A percentile compares a stretch with the other conserved stretches of the same genome.
Conservation (phyloP, 768 basidiomycete genomes). For the Lentinula sp. region DNA sequence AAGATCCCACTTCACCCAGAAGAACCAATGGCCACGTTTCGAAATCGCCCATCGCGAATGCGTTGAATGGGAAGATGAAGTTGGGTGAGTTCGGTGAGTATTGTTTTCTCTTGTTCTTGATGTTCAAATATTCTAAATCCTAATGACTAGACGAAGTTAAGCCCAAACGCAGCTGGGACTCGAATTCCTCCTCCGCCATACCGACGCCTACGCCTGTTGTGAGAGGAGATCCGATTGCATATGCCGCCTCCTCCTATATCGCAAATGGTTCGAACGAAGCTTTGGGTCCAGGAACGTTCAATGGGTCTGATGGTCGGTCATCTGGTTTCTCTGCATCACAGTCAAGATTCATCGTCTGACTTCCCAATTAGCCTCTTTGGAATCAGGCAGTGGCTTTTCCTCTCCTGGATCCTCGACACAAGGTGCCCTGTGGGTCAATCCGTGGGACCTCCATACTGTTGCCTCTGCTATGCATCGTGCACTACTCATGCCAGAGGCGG, state of each 20-base stretch:
- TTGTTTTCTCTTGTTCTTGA: background rate
- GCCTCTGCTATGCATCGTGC: slow-evolving; percentile 88
- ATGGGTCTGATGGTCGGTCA: background rate
- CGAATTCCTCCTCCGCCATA: background rate
- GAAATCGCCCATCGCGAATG: background rate
- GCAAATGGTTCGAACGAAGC: background rate
- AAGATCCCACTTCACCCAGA: background rate
- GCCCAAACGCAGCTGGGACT: background rate
- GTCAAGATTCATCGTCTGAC: background rate
- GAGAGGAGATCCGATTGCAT: slow-evolving; percentile 2
- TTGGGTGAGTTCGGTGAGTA: background rate
- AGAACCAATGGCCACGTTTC: background rate
- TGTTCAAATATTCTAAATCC: too few species aligned
- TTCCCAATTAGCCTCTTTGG: background rate
- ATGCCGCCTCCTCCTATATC: background rate
- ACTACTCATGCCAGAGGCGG: slow-evolving; percentile 70
- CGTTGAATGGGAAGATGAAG: background rate
- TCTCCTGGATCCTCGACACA: slow-evolving; percentile 19
- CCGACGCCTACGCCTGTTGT: background rate
- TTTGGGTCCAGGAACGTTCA: background rate
- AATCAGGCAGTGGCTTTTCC: background rate
- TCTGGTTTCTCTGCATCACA: background rate
- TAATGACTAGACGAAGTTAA: background rate
- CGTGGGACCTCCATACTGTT: slow-evolving; percentile 92
- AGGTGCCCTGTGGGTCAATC: slow-evolving; percentile 87